Evolutionary conservation across 345 rosid genomes (phyloP).

Genomic region (Rhizophora mangle): DNA sequence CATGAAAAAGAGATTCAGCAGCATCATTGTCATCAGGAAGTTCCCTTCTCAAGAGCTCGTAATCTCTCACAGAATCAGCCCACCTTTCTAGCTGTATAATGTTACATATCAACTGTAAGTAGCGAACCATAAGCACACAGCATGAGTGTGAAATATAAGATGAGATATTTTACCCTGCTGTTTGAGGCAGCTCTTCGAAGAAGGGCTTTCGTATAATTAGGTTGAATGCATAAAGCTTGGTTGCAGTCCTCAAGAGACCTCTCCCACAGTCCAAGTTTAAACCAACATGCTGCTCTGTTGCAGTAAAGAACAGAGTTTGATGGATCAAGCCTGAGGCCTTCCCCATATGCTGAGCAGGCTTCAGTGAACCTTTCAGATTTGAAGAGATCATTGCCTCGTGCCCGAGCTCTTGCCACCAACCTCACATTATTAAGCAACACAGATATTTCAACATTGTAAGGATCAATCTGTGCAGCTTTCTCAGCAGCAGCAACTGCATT

Average conservation of each 20-base stretch:
- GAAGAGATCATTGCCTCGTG: conserved; percentile 87
- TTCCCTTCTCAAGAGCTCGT: conserved; percentile 73
- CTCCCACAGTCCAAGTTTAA: conserved; percentile 78
- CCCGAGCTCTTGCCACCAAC: conserved; percentile 63
- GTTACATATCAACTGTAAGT: not conserved
- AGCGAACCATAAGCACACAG: not conserved
- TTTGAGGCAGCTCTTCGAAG: conserved; percentile 85
- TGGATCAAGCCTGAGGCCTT: conserved; percentile 85
- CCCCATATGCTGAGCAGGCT: conserved; percentile 85
- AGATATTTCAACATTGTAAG: conserved; percentile 62
- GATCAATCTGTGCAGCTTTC: conserved; percentile 73
- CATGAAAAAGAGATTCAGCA: conserved; percentile 85
- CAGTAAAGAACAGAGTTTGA: conserved; percentile 71
- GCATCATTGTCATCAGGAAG: conserved; percentile 75
- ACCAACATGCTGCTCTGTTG: conserved; percentile 94
- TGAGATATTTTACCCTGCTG: conserved; percentile 51
- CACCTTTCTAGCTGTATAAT: conserved; percentile 71
- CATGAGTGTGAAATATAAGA: conserved; percentile 1
- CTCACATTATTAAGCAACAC: conserved; percentile 57
- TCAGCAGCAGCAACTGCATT: conserved; percentile 75
- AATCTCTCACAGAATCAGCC: conserved; percentile 86
- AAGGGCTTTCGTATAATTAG: conserved; percentile 74
- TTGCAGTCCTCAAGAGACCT: conserved; percentile 76
- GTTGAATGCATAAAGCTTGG: conserved; percentile 65
- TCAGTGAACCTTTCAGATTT: conserved; percentile 96